Base-by-base conservation (phyloP, 2,329 filamentous ascomycete genomes). In the Fusarium goolgardi region DNA sequence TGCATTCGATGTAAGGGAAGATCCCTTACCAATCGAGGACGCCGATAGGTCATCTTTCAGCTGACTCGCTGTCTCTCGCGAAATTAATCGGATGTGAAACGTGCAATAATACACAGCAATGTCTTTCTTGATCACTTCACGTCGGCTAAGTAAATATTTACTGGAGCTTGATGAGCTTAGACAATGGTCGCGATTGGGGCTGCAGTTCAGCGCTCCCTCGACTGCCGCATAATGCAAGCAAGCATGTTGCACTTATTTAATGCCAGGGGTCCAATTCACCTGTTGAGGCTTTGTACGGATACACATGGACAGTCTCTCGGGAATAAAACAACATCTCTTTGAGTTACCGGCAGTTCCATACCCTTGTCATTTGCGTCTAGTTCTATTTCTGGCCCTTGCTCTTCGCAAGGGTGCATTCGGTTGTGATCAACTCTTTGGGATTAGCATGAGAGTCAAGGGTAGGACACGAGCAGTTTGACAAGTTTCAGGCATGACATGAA, bases 1-100 rank as follows among this genome's bases (percentile, higher is more conserved):
- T 51, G 53, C n/a, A n/a, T 29, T 59, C 11, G n/a, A 64, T 46
- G 59, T 64, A 52, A 64, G 59, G 53, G 45, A 21, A 34, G 11
- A 23, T 59, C 43, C 25, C n/a, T 50, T 37, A n/a, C 43, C 31
- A 32, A 35, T 43, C 61, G 23, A 46, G 6, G 51, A 32, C 29
- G 41, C 39, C 47, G 53, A 64, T 39, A 54, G 23, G 20, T 60
- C 44, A 56, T 39, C 32, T 51, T 29, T 51, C 45, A 23, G 46
- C 20, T 45, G 43, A 27, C 34, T 37, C 52, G 20, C 25, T 34
- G 39, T 21, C 35, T 39, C n/a, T 21, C 31, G 37, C 16, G 29
- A 27, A 41, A 32, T 44, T 34, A 31, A 12, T 29, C 21, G 45
- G 18, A 37, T 9, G 15, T 25, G 23, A 43, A 46, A 41, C 21